Evolutionary conservation across 441 rosid species (phyloP), one percentile per base, ranked within the genome.

Genomic region (Adansonia madagascariensis): DNA sequence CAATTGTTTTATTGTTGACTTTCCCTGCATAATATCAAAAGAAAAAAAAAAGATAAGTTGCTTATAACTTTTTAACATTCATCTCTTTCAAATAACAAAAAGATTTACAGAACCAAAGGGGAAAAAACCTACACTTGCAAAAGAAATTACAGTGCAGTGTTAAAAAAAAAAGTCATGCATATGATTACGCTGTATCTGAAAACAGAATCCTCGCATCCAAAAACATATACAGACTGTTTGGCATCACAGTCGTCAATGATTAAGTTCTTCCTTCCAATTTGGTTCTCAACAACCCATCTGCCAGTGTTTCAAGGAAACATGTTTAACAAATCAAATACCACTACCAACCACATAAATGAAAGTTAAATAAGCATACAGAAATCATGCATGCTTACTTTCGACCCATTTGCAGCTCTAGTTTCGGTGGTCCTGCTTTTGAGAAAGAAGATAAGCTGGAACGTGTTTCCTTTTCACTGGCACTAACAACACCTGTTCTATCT

Each of bases 231-330:
- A 39, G 98, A 87, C 77, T 96, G 98, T 80, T 89, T 96, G 60
- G 98, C 73, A 88, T 96, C 95, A 87, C 99, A 94, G 17, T 95
- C 93, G 83, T 89, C 93, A 78, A 95, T 94, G 49, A 86, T 89
- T 86, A 95, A 86, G 83, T 87, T 85, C 86, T 95, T 92, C 78
- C 75, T 89, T 73, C 97, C 99, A 82, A 92, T 82, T 81, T 95
- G 99, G 85, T 95, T 92, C 86, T 95, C 99, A 80, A 95, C 94
- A 62, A 85, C 91, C 99, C 99, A 95, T 83, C 99, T 95, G 87
- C 70, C 63, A 78, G 53, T 39, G 57, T 47, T 64, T 83, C 35
- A 78, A 73, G 44, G 39, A 55, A 79, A 49, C 50, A 56, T 24
- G 60, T 60, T 24, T 72, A 22, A 75, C 10, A 63, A 62, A 47